These are phyloP conservation scores for Plectosphaerella plurivora DNA, from an alignment of 2,329 filamentous ascomycete species.

Conservation along the genomic window DNA sequence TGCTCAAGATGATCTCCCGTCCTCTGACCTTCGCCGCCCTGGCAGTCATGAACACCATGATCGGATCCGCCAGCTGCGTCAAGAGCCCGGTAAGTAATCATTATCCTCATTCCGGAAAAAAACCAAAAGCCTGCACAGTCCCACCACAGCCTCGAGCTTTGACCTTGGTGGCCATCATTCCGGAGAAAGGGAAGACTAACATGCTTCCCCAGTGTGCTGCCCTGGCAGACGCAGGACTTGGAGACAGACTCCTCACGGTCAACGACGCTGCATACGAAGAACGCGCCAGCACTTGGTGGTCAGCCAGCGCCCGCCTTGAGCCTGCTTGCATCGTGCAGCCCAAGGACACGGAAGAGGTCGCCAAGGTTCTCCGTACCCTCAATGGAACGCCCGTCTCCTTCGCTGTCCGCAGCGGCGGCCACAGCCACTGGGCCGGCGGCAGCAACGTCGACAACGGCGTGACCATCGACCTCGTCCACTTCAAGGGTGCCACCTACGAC, in stretches of 20 bases:
- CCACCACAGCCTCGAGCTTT: too few relatives aligned
- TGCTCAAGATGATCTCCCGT: too few relatives aligned
- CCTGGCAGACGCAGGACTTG: conserved; percentile 2
- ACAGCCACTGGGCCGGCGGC: conserved; percentile 38
- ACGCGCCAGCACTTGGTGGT: conserved; percentile 12
- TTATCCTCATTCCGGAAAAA: too few relatives aligned
- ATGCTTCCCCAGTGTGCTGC: conserved; percentile 7
- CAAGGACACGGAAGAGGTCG: conserved; percentile 15
- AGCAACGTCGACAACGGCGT: conserved; percentile 36
- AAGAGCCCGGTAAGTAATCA: too few relatives aligned
- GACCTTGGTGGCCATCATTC: too few relatives aligned
- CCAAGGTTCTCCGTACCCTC: conserved; percentile 8
- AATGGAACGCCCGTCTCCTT: conserved; percentile 26
- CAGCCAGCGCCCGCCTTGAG: conserved; percentile 10
- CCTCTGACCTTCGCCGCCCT: too few relatives aligned
- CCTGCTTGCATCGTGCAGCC: conserved; percentile 21
- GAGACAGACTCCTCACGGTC: conserved; percentile 2
- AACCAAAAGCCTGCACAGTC: too few relatives aligned
- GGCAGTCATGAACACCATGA: too few relatives aligned
- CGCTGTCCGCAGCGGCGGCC: conserved; percentile 47
- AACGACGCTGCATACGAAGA: conserved; percentile 5
- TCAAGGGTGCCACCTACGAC: conserved; percentile 26
- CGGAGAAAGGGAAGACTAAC: background rate
- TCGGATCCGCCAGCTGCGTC: too few relatives aligned
- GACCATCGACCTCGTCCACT: conserved; percentile 35